These are phyloP conservation scores for Leucaena leucocephala DNA, from an alignment of 306 rosid genomes.

Conservation along the genomic window DNA sequence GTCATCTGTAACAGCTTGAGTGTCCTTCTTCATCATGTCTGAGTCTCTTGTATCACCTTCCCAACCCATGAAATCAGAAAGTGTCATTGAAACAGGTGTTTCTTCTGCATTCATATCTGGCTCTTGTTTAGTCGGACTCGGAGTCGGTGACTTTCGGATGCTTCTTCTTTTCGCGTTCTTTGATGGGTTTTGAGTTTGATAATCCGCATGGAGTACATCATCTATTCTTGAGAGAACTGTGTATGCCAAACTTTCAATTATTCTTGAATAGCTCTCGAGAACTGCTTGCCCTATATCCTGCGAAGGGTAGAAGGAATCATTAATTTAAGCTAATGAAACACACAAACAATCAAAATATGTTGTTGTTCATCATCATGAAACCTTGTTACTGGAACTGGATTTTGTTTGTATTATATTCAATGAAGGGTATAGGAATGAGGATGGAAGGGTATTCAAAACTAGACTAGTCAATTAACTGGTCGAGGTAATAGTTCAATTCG, in stretches of 20 bases:
- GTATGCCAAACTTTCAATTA: conserved; percentile 93
- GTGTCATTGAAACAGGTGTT: conserved; percentile 58
- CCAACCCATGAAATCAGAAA: conserved; percentile 97
- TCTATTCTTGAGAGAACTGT: conserved; percentile 93
- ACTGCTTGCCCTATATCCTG: conserved; percentile 97
- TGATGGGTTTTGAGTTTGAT: conserved; percentile 57
- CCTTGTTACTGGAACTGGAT: neutral
- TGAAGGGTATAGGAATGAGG: too few relatives aligned
- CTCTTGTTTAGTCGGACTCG: conserved; percentile 40
- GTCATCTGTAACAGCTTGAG: conserved; percentile 40
- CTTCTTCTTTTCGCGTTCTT: conserved; percentile 34
- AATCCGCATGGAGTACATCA: conserved; percentile 91
- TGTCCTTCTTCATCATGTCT: conserved; percentile 50
- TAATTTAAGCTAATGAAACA: neutral
- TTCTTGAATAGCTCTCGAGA: conserved; percentile 95
- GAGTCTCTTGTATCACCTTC: conserved; percentile 52
- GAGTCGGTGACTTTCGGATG: conserved; percentile 36
- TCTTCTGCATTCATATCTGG: conserved; percentile 42
- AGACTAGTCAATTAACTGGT: too few relatives aligned
- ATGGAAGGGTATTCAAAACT: too few relatives aligned
- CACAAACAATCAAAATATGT: neutral
- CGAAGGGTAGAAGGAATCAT: conserved; percentile 22
- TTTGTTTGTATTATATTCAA: neutral
- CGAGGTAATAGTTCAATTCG: too few relatives aligned
- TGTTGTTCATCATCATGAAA: neutral